Evolutionary conservation across 2,329 filamentous ascomycete genomes (phyloP).

Genomic region (Pseudogymnoascus verrucosus): DNA sequence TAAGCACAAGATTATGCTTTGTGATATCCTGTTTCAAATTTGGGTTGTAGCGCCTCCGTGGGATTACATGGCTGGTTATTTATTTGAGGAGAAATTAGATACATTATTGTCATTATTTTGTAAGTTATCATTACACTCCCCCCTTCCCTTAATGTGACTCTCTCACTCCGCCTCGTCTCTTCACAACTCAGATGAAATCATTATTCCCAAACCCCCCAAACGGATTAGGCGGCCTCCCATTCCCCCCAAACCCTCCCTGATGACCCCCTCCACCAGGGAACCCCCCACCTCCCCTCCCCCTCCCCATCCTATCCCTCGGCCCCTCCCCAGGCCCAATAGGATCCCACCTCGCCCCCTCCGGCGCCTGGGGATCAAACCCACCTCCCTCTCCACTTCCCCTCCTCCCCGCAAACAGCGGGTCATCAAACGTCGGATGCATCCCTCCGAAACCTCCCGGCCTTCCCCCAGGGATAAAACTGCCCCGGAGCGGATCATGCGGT

Average conservation of each 20-base stretch:
- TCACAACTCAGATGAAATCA: neutral
- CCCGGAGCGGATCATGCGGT: constrained; percentile 72
- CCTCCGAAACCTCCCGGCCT: constrained; percentile 58
- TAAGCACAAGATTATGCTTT: no score
- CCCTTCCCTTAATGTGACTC: neutral
- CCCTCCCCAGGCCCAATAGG: constrained; percentile 66
- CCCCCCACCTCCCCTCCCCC: no score
- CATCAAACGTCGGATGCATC: constrained; percentile 95
- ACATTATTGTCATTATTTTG: neutral
- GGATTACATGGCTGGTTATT: no score
- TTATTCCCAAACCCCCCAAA: neutral
- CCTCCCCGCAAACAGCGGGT: constrained; percentile 67
- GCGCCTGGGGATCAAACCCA: constrained; percentile 62
- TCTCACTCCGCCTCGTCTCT: neutral
- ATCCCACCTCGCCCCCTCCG: constrained; percentile 87
- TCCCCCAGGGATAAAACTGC: constrained; percentile 52
- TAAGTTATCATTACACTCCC: neutral
- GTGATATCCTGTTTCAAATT: no score
- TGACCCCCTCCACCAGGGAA: constrained; percentile 40
- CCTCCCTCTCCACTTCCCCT: constrained; percentile 37
- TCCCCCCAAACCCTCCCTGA: constrained; percentile 46
- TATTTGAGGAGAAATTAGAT: neutral
- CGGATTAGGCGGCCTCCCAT: constrained; percentile 21
- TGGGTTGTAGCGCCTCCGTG: no score
- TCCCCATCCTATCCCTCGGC: no score